These are phyloP conservation scores for Helicocarpus griseus DNA, from an alignment of 2,329 filamentous ascomycete genomes.

Conservation along the genomic window DNA sequence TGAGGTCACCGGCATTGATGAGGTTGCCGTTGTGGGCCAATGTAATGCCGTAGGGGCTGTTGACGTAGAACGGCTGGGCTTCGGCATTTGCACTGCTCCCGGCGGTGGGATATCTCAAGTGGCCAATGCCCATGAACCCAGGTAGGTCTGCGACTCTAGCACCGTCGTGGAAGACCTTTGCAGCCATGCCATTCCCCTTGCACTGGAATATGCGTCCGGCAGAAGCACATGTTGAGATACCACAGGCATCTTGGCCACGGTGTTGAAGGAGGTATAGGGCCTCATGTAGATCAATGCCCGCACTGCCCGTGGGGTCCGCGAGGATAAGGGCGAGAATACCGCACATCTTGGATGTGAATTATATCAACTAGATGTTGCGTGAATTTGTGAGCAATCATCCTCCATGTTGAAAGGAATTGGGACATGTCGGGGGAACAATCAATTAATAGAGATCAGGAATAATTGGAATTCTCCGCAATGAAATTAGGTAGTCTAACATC, in stretches of 20 bases:
- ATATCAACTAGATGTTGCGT: slow-evolving; percentile 17
- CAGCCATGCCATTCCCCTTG: slow-evolving; percentile 83
- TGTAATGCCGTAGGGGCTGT: slow-evolving; percentile 72
- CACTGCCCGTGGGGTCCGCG: slow-evolving; percentile 44
- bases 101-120: slow-evolving; percentile 82
- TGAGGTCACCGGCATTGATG: slow-evolving; percentile 65
- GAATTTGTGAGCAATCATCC: slow-evolving; percentile 9
- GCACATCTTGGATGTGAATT: slow-evolving; percentile 42
- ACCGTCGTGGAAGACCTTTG: slow-evolving; percentile 75
- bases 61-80: slow-evolving; percentile 88
- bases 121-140: slow-evolving; percentile 77
- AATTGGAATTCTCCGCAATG: slow-evolving; percentile 29
- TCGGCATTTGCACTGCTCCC: slow-evolving; percentile 77
- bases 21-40: slow-evolving; percentile 83
- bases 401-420: slow-evolving; percentile 9
- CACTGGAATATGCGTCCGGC: slow-evolving; percentile 78
- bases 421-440: slow-evolving; percentile 6
- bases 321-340: slow-evolving; percentile 54
- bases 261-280: slow-evolving; percentile 63
- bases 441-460: slow-evolving; percentile 1
- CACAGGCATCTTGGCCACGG: slow-evolving; percentile 78
- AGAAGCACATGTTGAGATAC: slow-evolving; percentile 64
- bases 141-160: slow-evolving; percentile 62
- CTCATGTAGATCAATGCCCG: slow-evolving; percentile 59
- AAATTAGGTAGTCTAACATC: slow-evolving; percentile 42